Conservation (phyloP, 768 basidiomycete genomes). For the Agaricus subrufescens region DNA sequence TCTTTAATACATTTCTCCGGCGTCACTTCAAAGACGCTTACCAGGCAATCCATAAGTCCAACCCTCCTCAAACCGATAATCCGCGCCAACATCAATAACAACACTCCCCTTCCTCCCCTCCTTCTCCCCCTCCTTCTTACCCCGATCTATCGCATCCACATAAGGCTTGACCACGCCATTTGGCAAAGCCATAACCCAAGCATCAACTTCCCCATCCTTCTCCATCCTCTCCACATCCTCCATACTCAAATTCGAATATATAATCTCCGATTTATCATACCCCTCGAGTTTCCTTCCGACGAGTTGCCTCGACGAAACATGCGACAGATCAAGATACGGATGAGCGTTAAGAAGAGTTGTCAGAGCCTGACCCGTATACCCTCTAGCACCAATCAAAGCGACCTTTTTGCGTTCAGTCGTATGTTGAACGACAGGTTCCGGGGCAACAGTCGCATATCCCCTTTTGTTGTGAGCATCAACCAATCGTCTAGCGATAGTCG, state of each 20-base stretch:
- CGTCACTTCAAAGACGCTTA: constrained; percentile 49
- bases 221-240: constrained; percentile 87
- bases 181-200: constrained; percentile 99
- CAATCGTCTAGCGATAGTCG: constrained; percentile 44
- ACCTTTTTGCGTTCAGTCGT: constrained; percentile 78
- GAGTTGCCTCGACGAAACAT: constrained; percentile 95
- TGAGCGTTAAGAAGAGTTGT: constrained; percentile 85
- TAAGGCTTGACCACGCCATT: constrained; percentile 97
- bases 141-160: constrained; percentile 88
- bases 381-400: constrained; percentile 93
- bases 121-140: constrained; percentile 47
- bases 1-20: constrained; percentile 23
- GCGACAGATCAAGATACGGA: constrained; percentile 84
- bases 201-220: constrained; percentile 85
- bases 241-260: constrained; percentile 75
- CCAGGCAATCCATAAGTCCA: constrained; percentile 99
- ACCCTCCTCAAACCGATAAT: constrained; percentile 89
- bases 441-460: constrained; percentile 76
- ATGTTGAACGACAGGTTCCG: constrained; percentile 18
- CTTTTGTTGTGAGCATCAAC: constrained; percentile 43
- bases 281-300: constrained; percentile 74
- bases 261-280: constrained; percentile 67
- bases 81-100: constrained; percentile 89
- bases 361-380: constrained; percentile 92
- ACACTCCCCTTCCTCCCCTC: constrained; percentile 56